phyloP scores from a whole-genome alignment of 1,284 basidiomycete genomes.

The Rhodotorula mucilaginosa region DNA sequence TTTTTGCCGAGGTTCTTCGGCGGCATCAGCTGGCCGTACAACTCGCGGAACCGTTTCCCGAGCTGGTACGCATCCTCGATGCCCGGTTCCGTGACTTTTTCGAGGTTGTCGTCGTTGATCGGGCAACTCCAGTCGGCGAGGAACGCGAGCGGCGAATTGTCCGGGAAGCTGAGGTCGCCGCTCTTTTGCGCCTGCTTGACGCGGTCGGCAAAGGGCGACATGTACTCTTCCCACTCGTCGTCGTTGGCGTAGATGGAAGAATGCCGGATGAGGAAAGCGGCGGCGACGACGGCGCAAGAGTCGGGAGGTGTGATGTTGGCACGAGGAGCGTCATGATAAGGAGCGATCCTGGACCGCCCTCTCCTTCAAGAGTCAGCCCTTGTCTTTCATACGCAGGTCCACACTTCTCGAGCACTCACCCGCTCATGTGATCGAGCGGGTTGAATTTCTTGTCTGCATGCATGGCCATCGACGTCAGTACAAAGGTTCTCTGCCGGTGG shows the following conservation, averaged over 20 bases:
- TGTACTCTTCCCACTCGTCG: slow-evolving; percentile 52
- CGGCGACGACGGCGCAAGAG: slow-evolving; percentile 40
- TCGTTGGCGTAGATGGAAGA: slow-evolving; percentile 52
- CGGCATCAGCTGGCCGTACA: slow-evolving; percentile 50
- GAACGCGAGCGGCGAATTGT: slow-evolving; percentile 47
- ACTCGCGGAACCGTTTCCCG: slow-evolving; percentile 48
- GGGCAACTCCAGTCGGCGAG: slow-evolving; percentile 50
- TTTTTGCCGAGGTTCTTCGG: slow-evolving; percentile 40
- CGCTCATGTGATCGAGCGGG: slow-evolving; percentile 30
- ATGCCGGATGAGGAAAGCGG: slow-evolving; percentile 47
- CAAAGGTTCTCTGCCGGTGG: background rate
- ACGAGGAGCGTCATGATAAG: slow-evolving; percentile 44
- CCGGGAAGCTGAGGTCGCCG: slow-evolving; percentile 31
- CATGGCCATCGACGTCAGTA: background rate
- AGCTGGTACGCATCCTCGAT: slow-evolving; percentile 48
- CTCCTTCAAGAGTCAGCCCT: too few relatives aligned
- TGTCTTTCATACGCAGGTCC: background rate
- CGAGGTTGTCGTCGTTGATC: slow-evolving; percentile 67
- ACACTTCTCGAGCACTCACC: background rate
- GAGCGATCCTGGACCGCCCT: slow-evolving; percentile 22
- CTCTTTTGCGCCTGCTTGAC: slow-evolving; percentile 31
- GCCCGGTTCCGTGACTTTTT: slow-evolving; percentile 59
- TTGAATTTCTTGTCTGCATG: slow-evolving; percentile 18
- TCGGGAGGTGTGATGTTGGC: slow-evolving; percentile 40
- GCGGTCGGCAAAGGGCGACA: slow-evolving; percentile 52